Base-by-base conservation (phyloP, 2,329 filamentous ascomycete genomes). In the Xylaria sp. region DNA sequence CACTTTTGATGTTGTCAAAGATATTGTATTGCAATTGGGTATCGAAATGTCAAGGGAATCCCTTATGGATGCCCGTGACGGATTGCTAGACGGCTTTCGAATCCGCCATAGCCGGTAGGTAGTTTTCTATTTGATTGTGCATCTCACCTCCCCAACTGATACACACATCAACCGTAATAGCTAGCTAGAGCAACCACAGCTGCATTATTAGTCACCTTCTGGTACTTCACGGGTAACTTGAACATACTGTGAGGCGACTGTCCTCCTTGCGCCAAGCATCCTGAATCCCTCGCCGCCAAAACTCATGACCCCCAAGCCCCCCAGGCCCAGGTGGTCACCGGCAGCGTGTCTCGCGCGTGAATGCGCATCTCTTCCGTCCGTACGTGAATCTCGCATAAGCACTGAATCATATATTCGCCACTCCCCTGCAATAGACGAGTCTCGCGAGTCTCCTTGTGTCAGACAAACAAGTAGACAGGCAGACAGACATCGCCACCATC, bases 151-250 rank as follows among this genome's bases (percentile, higher is more conserved):
- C 47, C 37, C 37, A 42, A 18, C 10, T 51, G 18, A 10, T 53
- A 54, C 44, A 54, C 37, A 55, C 50, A 49, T 39, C 13, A 44
- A 42, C 46, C 47, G 39, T 58, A 18, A 62, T 42, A 30, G 23
- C 16, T 42, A 37, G 16, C 59, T 59, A 56, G 39, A 61, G 35
- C 10, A 55, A 61, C 52, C 54, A 59, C 52, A 52, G 16, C 54
- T 49, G 16, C 42, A 58, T 62, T 5, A 30, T 30, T 64, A 64
- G 59, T 57, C 55, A 54, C 54, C 57, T 57, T 62, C 52, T 59
- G 49, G 37, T 48, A 13, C 7, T 52, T 49, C 5, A 35, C 35
- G 37, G 37, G 59, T 56, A 23, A 42, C 23, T 55, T 59, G 55
- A 42, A 62, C 62, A 54, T 64, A 62, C 59, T 55, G 55, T 16